These are phyloP conservation scores for Xylaria sp. DNA, from an alignment of 2,329 filamentous ascomycete genomes.

Conservation along the genomic window DNA sequence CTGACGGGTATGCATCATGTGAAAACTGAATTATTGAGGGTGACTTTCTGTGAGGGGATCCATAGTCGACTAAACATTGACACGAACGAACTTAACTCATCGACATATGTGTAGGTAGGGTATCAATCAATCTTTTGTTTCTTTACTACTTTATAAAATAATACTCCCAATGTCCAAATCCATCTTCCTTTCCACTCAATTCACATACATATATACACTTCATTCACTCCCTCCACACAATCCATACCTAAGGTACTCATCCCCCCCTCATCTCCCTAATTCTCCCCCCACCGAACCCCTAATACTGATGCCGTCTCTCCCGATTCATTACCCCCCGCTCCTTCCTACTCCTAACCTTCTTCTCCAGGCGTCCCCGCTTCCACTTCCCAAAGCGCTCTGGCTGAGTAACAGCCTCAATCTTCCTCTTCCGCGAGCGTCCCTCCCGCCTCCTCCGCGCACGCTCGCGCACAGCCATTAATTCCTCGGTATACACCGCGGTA, in stretches of 20 bases:
- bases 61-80: too few relatives aligned
- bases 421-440: conserved; percentile 80
- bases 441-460: conserved; percentile 74
- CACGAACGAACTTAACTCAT: too few relatives aligned
- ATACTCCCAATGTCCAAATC: neutral
- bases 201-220: conserved; percentile 19
- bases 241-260: too few relatives aligned
- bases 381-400: conserved; percentile 79
- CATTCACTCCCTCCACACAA: neutral
- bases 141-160: neutral
- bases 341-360: conserved; percentile 83
- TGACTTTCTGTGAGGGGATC: too few relatives aligned
- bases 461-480: conserved; percentile 74
- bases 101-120: too few relatives aligned
- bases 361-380: conserved; percentile 83
- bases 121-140: conserved; percentile 15
- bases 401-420: conserved; percentile 82
- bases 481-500: conserved; percentile 76
- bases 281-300: conserved; percentile 37
- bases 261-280: too few relatives aligned
- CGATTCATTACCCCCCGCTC: conserved; percentile 76
- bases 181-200: neutral
- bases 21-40: too few relatives aligned
- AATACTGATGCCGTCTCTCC: conserved; percentile 74
- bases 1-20: too few relatives aligned